Conservation (phyloP, 805 yeast genomes). For the Zygoascus biomembranicola region DNA sequence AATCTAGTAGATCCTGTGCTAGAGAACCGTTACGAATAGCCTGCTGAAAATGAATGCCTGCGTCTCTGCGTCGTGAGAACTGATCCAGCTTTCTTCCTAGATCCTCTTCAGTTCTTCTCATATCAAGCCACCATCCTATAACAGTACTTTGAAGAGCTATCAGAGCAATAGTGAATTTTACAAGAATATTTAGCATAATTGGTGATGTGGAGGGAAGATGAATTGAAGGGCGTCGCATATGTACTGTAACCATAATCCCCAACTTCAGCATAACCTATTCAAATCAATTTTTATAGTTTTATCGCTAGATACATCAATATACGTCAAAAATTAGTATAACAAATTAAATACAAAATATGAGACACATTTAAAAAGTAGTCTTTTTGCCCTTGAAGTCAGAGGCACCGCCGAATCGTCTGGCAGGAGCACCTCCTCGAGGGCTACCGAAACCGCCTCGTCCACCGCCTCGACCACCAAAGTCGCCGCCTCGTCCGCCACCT, state of each 20-base stretch:
- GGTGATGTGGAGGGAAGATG: background rate
- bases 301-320: background rate
- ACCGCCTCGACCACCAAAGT: slow-evolving; percentile 20
- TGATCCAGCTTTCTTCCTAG: background rate
- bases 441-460: slow-evolving; percentile 22
- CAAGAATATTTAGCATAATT: background rate
- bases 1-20: background rate
- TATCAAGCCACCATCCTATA: background rate
- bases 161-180: slow-evolving; percentile 1
- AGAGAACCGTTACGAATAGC: background rate
- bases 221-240: background rate
- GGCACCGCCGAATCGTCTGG: slow-evolving; percentile 45
- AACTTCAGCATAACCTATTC: background rate
- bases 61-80: background rate
- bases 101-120: background rate
- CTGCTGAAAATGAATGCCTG: background rate
- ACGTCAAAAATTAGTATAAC: background rate
- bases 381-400: slow-evolving; percentile 63
- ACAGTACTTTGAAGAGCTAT: background rate
- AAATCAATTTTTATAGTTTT: background rate
- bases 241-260: background rate
- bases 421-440: slow-evolving; percentile 28
- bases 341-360: background rate
- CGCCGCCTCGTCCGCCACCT: slow-evolving; percentile 21
- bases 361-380: slow-evolving; percentile 25